Base-by-base conservation (phyloP, 441 rosid genomes). In the Erysimum cheiri region DNA sequence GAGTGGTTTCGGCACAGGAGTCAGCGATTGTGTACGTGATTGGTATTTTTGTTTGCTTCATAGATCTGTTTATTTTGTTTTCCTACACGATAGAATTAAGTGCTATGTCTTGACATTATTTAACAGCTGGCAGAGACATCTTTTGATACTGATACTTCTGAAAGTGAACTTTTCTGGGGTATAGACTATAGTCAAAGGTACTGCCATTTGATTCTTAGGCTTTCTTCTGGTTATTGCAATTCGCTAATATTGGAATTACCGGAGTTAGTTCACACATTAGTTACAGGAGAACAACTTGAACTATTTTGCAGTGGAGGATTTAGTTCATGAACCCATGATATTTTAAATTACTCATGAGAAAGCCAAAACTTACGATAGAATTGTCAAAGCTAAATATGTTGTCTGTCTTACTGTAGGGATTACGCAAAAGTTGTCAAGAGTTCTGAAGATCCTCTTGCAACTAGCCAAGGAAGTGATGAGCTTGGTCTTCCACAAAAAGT, bases 401-500 rank as follows among this genome's bases (percentile, higher is more conserved):
- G n/a, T n/a, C n/a, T n/a, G n/a, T n/a, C n/a, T n/a, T n/a, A n/a
- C n/a, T n/a, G n/a, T n/a, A 90, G 96, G 91, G 83, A 78, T 76
- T 83, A 83, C 70, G 67, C 74, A 7, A 76, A 80, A 75, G 89
- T 65, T 75, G 85, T 82, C 71, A 60, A 53, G 80, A 49, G 79
- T 78, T 73, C 78, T 28, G 83, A 80, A 74, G 77, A 67, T 72
- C 71, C 81, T 65, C 81, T 66, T 69, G 47, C 78, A 43, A 41
- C 85, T 77, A 71, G 70, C 64, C 64, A 79, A 61, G 83, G 76
- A 71, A 69, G 59, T 74, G 35, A 66, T 57, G 80, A 69, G 49
- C 44, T 83, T 44, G 72, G 85, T 78, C 84, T 85, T 62, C 90
- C 98, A 60, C 98, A 89, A 77, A 83, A 82, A 76, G 92, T 93